A percentile compares a stretch with the other conserved stretches of the same genome.
These are phyloP conservation scores for Suillus plorans DNA, from an alignment of 768 basidiomycete species.

Conservation along the genomic window DNA sequence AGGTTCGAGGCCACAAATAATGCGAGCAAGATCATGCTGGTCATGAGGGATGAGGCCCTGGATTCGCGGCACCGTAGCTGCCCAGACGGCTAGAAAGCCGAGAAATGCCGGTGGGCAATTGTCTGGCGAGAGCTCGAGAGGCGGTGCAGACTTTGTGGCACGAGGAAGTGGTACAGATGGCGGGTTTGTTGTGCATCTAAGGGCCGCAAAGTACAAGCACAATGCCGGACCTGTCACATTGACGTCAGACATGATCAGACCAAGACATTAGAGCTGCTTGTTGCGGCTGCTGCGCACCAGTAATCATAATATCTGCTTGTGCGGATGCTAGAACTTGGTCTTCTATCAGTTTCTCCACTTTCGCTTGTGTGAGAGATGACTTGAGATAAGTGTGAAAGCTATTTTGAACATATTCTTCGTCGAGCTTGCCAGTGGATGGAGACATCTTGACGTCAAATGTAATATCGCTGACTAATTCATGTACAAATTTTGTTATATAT, in stretches of 20 bases:
- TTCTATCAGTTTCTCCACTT: slow-evolving; percentile 71
- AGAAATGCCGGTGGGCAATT: slow-evolving; percentile 74
- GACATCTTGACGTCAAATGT: slow-evolving; percentile 1
- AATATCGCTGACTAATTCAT: neutral
- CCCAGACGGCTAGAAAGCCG: slow-evolving; percentile 74
- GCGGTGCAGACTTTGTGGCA: slow-evolving; percentile 41
- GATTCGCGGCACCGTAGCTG: slow-evolving; percentile 60
- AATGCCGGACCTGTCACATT: slow-evolving; percentile 63
- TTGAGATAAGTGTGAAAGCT: slow-evolving; percentile 83
- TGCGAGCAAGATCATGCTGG: slow-evolving; percentile 80
- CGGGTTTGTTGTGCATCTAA: slow-evolving; percentile 71
- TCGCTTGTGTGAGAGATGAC: slow-evolving; percentile 76
- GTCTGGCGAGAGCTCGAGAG: slow-evolving; percentile 56
- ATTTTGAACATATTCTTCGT: slow-evolving; percentile 70
- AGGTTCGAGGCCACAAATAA: slow-evolving; percentile 63
- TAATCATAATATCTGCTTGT: slow-evolving; percentile 83
- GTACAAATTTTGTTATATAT: neutral
- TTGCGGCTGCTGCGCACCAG: slow-evolving; percentile 47
- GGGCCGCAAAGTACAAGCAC: slow-evolving; percentile 82
- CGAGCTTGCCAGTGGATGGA: slow-evolving; percentile 34
- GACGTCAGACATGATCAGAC: neutral
- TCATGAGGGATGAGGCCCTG: slow-evolving; percentile 59
- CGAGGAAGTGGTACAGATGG: slow-evolving; percentile 82
- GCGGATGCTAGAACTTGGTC: slow-evolving; percentile 73
- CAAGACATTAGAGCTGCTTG: neutral